phyloP scores from a whole-genome alignment of 2,329 filamentous ascomycete genomes.

The Colletotrichum somersetense region DNA sequence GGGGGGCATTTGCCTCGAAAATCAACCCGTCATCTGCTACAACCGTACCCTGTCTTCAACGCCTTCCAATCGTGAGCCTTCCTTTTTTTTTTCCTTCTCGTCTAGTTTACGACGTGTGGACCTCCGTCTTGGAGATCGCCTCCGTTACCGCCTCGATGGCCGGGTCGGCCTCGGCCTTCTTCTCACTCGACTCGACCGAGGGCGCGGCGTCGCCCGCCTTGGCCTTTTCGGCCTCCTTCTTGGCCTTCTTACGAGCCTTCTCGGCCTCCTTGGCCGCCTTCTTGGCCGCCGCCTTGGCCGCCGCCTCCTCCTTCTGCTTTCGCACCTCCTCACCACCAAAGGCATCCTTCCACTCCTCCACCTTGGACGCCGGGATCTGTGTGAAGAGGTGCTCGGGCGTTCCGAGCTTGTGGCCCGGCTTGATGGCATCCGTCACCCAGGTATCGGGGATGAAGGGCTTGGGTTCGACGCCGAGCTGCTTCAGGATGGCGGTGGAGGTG shows the following conservation, averaged over 20 bases:
- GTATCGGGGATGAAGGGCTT: constrained; percentile 71
- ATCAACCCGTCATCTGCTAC: constrained; percentile 12
- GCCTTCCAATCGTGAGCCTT: constrained; percentile 6
- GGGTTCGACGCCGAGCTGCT: constrained; percentile 75
- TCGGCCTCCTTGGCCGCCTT: constrained; percentile 64
- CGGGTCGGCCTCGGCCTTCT: constrained; percentile 45
- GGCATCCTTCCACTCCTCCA: constrained; percentile 83
- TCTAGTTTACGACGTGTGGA: constrained; percentile 43
- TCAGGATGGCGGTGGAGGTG: constrained; percentile 80
- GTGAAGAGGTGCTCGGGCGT: constrained; percentile 84
- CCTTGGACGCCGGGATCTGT: constrained; percentile 85
- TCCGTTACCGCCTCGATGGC: constrained; percentile 46
- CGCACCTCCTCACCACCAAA: constrained; percentile 77
- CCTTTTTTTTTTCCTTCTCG: background rate
- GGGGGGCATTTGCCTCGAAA: constrained; percentile 2
- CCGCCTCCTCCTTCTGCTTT: constrained; percentile 74
- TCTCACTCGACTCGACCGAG: constrained; percentile 45
- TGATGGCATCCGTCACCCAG: constrained; percentile 73
- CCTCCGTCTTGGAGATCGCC: constrained; percentile 46
- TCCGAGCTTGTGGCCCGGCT: constrained; percentile 84
- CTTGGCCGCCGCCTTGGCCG: constrained; percentile 64
- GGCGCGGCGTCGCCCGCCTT: constrained; percentile 14
- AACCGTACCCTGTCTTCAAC: constrained; percentile 7
- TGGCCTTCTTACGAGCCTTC: constrained; percentile 62
- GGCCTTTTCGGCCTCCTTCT: constrained; percentile 49